Conservation (phyloP, 192 early-diverging fungal species). For the Dissophora ornata region DNA sequence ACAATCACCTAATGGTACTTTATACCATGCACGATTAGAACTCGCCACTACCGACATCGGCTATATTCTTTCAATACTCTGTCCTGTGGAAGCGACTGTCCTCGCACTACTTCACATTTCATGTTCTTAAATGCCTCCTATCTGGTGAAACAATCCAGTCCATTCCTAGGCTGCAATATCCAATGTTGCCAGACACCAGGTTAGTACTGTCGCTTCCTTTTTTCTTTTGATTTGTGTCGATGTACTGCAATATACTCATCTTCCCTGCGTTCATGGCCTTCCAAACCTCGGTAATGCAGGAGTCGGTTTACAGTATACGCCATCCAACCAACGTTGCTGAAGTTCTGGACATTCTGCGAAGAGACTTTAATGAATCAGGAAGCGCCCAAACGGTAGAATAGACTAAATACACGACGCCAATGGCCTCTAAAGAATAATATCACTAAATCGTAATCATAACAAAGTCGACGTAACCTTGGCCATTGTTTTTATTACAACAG, state of each 20-base stretch:
- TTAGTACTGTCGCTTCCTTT: too few species aligned
- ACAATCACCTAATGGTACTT: too few species aligned
- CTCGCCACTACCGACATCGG: conserved; percentile 75
- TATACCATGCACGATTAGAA: conserved; percentile 65
- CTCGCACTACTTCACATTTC: conserved; percentile 82
- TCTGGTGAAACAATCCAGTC: conserved; percentile 83
- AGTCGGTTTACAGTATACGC: conserved; percentile 36
- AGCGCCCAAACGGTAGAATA: not conserved
- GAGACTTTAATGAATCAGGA: conserved; percentile 32
- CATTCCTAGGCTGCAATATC: conserved; percentile 83
- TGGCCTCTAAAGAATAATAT: too few species aligned
- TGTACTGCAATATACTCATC: too few species aligned
- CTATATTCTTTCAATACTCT: conserved; percentile 94
- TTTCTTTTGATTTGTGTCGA: too few species aligned
- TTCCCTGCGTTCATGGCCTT: too few species aligned
- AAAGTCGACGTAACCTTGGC: too few species aligned
- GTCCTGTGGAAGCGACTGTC: conserved; percentile 84
- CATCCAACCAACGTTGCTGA: conserved; percentile 30
- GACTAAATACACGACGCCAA: too few species aligned
- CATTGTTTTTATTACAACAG: too few species aligned
- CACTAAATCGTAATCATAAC: too few species aligned
- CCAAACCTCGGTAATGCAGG: not conserved
- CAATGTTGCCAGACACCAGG: conserved; percentile 79
- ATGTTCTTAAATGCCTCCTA: conserved; percentile 79
- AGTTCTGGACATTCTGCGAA: conserved; percentile 42